These are phyloP conservation scores for Porphyrellus cyaneotinctus DNA, from an alignment of 768 basidiomycete species.

Conservation along the genomic window DNA sequence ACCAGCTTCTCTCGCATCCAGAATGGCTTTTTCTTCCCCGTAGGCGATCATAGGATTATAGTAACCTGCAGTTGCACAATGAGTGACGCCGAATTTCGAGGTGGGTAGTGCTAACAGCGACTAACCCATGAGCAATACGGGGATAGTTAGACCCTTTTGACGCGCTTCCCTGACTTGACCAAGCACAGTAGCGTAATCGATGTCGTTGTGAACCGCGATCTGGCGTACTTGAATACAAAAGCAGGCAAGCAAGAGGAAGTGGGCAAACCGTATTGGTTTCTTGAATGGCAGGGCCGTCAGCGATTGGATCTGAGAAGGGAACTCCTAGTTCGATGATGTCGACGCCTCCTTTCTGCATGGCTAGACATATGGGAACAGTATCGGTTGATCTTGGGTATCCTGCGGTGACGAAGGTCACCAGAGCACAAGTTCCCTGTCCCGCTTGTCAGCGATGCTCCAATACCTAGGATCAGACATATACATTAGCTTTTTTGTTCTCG, in stretches of 20 bases:
- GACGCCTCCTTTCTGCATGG: constrained; percentile 89
- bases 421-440: constrained; percentile 42
- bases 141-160: constrained; percentile 73
- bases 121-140: constrained; percentile 53
- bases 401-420: constrained; percentile 91
- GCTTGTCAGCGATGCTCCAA: constrained; percentile 3
- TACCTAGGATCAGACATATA: not conserved
- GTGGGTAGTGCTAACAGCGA: not conserved
- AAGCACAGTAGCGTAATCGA: constrained; percentile 75
- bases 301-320: constrained; percentile 79
- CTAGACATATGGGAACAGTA: constrained; percentile 84
- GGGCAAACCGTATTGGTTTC: constrained; percentile 74
- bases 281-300: constrained; percentile 93
- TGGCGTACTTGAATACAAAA: constrained; percentile 30
- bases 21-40: constrained; percentile 90
- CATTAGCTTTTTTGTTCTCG: constrained; percentile 22
- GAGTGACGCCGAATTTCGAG: not conserved
- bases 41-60: constrained; percentile 96
- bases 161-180: constrained; percentile 75
- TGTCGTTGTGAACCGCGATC: constrained; percentile 79
- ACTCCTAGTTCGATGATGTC: constrained; percentile 95
- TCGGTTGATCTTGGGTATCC: constrained; percentile 79
- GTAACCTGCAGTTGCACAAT: constrained; percentile 58
- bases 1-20: constrained; percentile 83
- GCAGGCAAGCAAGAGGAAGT: not conserved